A percentile compares a stretch with the other conserved stretches of the same genome.
phyloP scores from a whole-genome alignment of 108 stramenopile species.

The Tribonema minus region DNA sequence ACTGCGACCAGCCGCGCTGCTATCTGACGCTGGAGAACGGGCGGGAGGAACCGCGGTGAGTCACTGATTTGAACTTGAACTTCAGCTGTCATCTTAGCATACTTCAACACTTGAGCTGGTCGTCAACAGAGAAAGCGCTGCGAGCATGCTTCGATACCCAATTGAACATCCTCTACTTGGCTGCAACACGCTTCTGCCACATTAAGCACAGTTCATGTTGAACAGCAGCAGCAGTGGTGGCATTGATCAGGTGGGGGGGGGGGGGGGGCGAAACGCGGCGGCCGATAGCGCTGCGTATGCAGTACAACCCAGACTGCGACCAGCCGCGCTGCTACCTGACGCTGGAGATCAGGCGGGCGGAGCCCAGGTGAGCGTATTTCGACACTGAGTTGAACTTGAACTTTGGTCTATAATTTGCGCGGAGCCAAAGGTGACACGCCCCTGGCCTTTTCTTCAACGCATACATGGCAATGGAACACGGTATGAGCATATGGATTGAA shows the following conservation, averaged over 20 bases:
- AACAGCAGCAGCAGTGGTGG: conserved; percentile 87
- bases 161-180: no score
- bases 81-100: not conserved
- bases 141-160: not conserved
- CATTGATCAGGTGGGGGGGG: conserved; percentile 88
- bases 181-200: no score
- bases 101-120: not conserved
- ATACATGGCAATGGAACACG: no score
- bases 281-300: conserved; percentile 85
- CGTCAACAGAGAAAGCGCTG: not conserved
- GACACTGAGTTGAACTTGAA: not conserved
- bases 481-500: no score
- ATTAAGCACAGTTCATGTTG: no score
- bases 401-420: no score
- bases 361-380: conserved; percentile 34
- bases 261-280: conserved; percentile 85
- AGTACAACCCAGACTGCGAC: conserved; percentile 80
- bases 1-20: conserved; percentile 70
- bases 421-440: no score
- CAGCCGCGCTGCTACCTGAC: conserved; percentile 74
- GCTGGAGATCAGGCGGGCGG: conserved; percentile 52
- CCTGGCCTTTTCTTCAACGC: no score
- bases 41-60: conserved; percentile 45
- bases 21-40: conserved; percentile 63
- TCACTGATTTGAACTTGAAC: not conserved